phyloP scores from a whole-genome alignment of 1,284 basidiomycete species.

The Crepidotus sp. region DNA sequence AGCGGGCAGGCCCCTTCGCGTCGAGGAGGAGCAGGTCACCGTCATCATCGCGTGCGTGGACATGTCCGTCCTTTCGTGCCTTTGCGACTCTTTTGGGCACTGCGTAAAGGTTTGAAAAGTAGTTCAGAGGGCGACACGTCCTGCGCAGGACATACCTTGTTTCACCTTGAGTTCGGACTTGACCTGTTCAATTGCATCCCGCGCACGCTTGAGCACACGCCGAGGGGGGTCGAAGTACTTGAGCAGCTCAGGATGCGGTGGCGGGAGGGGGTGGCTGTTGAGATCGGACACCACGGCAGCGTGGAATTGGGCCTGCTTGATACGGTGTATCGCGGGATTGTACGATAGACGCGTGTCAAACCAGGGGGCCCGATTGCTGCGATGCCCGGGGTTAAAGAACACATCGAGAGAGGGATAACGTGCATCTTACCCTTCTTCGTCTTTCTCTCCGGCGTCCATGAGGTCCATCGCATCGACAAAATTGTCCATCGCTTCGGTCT shows the following conservation, averaged over 20 bases:
- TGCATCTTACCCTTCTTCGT: constrained; percentile 55
- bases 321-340: constrained; percentile 85
- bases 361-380: constrained; percentile 60
- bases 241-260: constrained; percentile 75
- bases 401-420: not conserved
- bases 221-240: constrained; percentile 80
- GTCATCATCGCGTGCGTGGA: constrained; percentile 42
- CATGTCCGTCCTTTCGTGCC: constrained; percentile 49
- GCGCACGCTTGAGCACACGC: constrained; percentile 52
- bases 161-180: constrained; percentile 66
- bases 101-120: constrained; percentile 20
- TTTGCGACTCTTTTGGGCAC: constrained; percentile 49
- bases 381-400: not conserved
- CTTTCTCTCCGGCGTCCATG: constrained; percentile 60
- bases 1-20: constrained; percentile 29
- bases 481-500: constrained; percentile 74
- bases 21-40: constrained; percentile 55
- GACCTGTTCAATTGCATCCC: constrained; percentile 50
- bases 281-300: constrained; percentile 72
- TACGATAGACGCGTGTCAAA: constrained; percentile 71
- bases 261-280: constrained; percentile 64
- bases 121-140: not conserved
- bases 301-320: constrained; percentile 89
- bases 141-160: constrained; percentile 38
- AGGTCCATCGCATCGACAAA: constrained; percentile 86